phyloP scores from a whole-genome alignment of 2,329 filamentous ascomycete genomes.

The Pseudogymnoascus sp. region DNA sequence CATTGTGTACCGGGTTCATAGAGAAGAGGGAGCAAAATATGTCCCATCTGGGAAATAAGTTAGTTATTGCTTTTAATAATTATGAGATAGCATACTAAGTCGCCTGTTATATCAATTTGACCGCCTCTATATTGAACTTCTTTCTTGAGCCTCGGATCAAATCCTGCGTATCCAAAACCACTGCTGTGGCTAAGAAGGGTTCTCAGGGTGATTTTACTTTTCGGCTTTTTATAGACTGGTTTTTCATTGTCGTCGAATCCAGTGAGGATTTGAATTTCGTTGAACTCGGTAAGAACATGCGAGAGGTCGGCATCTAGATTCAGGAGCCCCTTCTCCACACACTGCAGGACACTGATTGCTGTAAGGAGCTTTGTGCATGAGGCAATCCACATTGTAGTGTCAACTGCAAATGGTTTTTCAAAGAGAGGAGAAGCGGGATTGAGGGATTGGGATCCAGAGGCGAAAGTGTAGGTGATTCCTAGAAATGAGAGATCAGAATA shows the following conservation, averaged over 20 bases:
- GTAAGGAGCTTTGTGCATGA: conserved; percentile 41
- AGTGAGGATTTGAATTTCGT: conserved; percentile 26
- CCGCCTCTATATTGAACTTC: conserved; percentile 15
- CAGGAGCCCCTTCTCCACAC: conserved; percentile 10
- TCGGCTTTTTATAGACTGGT: not conserved
- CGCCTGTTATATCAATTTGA: conserved; percentile 26
- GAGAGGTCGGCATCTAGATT: conserved; percentile 9
- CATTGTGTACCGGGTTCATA: conserved; percentile 54
- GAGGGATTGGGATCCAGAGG: not conserved
- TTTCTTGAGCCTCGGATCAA: not conserved
- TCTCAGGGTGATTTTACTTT: conserved; percentile 10
- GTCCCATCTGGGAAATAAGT: not conserved
- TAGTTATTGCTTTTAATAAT: not conserved
- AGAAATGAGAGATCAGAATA: not conserved
- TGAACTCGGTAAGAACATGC: conserved; percentile 3
- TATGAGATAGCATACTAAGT: not conserved
- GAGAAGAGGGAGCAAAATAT: conserved; percentile 38
- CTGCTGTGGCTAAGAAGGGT: conserved; percentile 20
- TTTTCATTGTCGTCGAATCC: conserved; percentile 10
- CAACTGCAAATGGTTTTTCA: conserved; percentile 44
- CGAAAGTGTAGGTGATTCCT: not conserved
- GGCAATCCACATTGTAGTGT: conserved; percentile 50
- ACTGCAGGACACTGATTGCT: conserved; percentile 6
- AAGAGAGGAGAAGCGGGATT: not conserved
- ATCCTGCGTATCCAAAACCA: conserved; percentile 10